Percentiles rank a stretch among this genome's conserved stretches.
phyloP scores from a whole-genome alignment of 2,329 filamentous ascomycete genomes.

The Nannizziopsis arthrosporioides region DNA sequence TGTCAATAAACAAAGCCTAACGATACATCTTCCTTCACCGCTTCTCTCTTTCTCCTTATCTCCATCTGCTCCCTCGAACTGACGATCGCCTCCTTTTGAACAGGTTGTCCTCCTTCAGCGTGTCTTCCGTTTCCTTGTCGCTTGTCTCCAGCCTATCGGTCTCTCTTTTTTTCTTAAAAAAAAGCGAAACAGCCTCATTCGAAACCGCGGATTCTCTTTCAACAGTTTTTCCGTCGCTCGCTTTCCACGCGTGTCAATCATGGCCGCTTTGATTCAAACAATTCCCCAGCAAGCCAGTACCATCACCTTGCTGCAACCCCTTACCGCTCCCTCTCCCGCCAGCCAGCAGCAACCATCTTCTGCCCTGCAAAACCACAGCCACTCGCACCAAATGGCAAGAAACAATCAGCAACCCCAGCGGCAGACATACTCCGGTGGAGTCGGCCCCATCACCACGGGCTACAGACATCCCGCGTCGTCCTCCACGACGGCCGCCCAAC shows the following conservation, averaged over 20 bases:
- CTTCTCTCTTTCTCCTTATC: neutral
- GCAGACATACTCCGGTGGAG: constrained; percentile 30
- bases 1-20: too few relatives aligned
- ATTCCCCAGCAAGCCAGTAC: constrained; percentile 65
- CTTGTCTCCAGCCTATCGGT: neutral
- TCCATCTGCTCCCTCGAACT: neutral
- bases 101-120: neutral
- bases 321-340: constrained; percentile 51
- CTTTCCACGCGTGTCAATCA: constrained; percentile 37
- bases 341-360: constrained; percentile 22
- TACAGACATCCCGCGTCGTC: constrained; percentile 11
- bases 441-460: constrained; percentile 2
- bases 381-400: constrained; percentile 23
- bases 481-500: constrained; percentile 44
- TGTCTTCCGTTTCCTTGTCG: neutral
- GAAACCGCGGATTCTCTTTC: neutral
- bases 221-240: neutral
- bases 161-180: neutral
- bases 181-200: too few relatives aligned
- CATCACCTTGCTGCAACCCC: constrained; percentile 63
- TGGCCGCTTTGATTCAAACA: constrained; percentile 77
- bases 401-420: constrained; percentile 30
- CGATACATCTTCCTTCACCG: neutral
- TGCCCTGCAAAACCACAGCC: constrained; percentile 33
- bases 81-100: neutral